Evolutionary conservation across 1,284 basidiomycete species (phyloP).

Genomic region (Ustilago bromivora): DNA sequence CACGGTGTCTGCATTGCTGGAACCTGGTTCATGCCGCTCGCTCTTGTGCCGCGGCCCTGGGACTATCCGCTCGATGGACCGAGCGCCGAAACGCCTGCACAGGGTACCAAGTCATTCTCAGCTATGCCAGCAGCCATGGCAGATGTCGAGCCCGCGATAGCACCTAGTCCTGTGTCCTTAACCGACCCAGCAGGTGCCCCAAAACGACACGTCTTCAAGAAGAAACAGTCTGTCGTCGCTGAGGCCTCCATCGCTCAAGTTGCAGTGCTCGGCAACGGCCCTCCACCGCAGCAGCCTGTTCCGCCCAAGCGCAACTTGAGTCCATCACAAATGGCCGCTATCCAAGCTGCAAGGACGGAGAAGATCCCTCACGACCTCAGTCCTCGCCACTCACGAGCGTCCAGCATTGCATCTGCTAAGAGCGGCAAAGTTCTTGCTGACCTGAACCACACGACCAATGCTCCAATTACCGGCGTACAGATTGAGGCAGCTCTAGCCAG

Average conservation of each 20-base stretch:
- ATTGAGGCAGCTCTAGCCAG: constrained; percentile 19
- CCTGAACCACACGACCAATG: neutral
- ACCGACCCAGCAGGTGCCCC: neutral
- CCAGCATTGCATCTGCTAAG: constrained; percentile 29
- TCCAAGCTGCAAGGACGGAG: constrained; percentile 32
- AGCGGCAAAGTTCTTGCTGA: constrained; percentile 14
- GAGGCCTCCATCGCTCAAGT: constrained; percentile 3
- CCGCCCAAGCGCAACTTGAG: constrained; percentile 30
- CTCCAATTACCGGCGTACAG: neutral
- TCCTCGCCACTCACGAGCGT: constrained; percentile 30
- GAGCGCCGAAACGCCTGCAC: neutral
- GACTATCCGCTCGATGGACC: constrained; percentile 49
- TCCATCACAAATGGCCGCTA: constrained; percentile 30
- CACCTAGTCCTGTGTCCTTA: neutral
- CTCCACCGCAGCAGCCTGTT: constrained; percentile 6
- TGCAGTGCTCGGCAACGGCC: neutral
- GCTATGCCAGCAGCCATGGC: neutral
- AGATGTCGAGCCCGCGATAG: neutral
- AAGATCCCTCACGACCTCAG: constrained; percentile 27
- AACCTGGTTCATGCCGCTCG: constrained; percentile 61
- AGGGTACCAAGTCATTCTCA: constrained; percentile 3
- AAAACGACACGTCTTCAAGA: constrained; percentile 32
- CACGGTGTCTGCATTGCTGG: constrained; percentile 60
- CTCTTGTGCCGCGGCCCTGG: constrained; percentile 51
- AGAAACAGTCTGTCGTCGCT: constrained; percentile 6